phyloP scores from a whole-genome alignment of 2,329 filamentous ascomycete species.

The Aspergillus sp. region DNA sequence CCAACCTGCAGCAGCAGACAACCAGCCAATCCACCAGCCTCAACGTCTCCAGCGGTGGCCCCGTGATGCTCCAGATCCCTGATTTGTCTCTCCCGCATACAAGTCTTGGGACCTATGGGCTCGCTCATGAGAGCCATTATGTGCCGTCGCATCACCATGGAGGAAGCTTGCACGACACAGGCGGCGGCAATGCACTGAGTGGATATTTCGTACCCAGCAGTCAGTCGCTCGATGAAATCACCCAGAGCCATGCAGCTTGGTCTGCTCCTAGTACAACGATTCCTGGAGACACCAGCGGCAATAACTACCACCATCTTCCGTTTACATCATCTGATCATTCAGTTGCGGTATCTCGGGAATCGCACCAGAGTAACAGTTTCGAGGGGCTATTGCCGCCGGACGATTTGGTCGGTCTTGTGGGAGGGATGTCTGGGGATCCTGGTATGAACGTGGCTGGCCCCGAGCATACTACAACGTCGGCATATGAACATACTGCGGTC shows the following conservation, averaged over 20 bases:
- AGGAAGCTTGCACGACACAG: slow-evolving; percentile 38
- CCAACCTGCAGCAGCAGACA: slow-evolving; percentile 36
- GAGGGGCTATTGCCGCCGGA: slow-evolving; percentile 40
- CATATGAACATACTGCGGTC: slow-evolving; percentile 38
- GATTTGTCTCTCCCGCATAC: slow-evolving; percentile 40
- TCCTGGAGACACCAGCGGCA: slow-evolving; percentile 35
- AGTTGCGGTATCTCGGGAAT: slow-evolving; percentile 37
- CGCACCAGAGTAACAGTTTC: slow-evolving; percentile 37
- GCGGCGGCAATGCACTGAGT: slow-evolving; percentile 36
- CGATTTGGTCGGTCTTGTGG: slow-evolving; percentile 45
- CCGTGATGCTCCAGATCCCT: slow-evolving; percentile 42
- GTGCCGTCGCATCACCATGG: slow-evolving; percentile 36
- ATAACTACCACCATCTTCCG: slow-evolving; percentile 39
- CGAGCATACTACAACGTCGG: slow-evolving; percentile 33
- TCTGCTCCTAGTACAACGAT: slow-evolving; percentile 35
- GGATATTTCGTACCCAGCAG: slow-evolving; percentile 37
- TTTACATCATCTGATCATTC: slow-evolving; percentile 37
- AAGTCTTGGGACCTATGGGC: slow-evolving; percentile 34
- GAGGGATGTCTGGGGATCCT: slow-evolving; percentile 37
- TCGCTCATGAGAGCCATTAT: slow-evolving; percentile 41
- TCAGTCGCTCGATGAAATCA: slow-evolving; percentile 42
- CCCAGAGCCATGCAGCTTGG: slow-evolving; percentile 37
- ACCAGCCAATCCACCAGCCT: slow-evolving; percentile 37
- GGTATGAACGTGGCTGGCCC: slow-evolving; percentile 41
- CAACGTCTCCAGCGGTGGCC: slow-evolving; percentile 32